These are phyloP conservation scores for Pholiota molesta DNA, from an alignment of 768 basidiomycete genomes.

Conservation along the genomic window DNA sequence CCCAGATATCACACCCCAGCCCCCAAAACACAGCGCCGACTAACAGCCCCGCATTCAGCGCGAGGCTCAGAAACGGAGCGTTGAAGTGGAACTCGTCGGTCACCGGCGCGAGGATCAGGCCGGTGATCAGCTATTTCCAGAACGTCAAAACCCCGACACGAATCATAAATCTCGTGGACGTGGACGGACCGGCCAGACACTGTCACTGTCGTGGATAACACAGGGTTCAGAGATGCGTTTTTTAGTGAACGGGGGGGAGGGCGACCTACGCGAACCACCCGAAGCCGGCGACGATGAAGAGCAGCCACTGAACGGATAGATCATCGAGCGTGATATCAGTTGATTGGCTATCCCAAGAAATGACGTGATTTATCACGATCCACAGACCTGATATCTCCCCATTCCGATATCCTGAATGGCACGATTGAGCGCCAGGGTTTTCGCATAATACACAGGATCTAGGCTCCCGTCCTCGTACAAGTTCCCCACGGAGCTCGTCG, in stretches of 20 bases:
- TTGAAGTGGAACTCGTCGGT: slow-evolving; percentile 64
- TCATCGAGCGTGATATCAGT: neutral
- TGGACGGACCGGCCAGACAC: slow-evolving; percentile 67
- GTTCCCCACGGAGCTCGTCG: slow-evolving; percentile 13
- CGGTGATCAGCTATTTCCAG: slow-evolving; percentile 54
- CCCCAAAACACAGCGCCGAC: slow-evolving; percentile 73
- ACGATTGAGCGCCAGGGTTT: slow-evolving; percentile 57
- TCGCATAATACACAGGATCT: slow-evolving; percentile 62
- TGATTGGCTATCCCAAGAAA: neutral
- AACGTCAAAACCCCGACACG: neutral
- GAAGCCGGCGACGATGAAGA: slow-evolving; percentile 72
- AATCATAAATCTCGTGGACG: neutral
- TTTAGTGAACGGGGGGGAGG: neutral
- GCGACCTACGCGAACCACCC: slow-evolving; percentile 72
- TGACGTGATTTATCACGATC: slow-evolving; percentile 12
- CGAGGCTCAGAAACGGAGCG: slow-evolving; percentile 65
- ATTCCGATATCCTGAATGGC: slow-evolving; percentile 71
- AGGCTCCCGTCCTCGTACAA: slow-evolving; percentile 31
- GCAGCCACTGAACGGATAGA: slow-evolving; percentile 47
- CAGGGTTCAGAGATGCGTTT: neutral
- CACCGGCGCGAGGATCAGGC: slow-evolving; percentile 65
- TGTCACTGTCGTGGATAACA: slow-evolving; percentile 47
- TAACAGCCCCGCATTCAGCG: slow-evolving; percentile 68
- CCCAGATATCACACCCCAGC: slow-evolving; percentile 70
- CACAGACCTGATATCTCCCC: slow-evolving; percentile 64